phyloP scores from a whole-genome alignment of 2,329 filamentous ascomycete genomes.

The Colletotrichum incanum region DNA sequence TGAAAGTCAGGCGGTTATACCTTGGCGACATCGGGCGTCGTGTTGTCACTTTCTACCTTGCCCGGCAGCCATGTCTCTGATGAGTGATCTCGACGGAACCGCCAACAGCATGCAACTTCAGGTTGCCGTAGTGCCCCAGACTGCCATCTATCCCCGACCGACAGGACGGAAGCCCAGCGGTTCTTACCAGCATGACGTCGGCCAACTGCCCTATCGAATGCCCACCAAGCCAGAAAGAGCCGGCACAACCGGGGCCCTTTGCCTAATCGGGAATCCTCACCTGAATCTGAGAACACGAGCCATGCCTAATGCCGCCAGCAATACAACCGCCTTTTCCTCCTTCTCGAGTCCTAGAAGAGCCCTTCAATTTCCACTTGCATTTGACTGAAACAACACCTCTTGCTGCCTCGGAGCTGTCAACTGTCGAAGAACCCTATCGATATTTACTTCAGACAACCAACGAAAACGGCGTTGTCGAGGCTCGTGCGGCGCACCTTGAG shows the following conservation, averaged over 20 bases:
- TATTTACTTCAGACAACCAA: constrained; percentile 20
- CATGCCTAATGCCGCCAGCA: constrained; percentile 32
- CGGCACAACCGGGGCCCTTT: constrained; percentile 21
- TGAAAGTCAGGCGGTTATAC: background rate
- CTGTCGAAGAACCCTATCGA: constrained; percentile 6
- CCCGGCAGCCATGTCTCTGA: constrained; percentile 2
- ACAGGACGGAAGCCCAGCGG: constrained; percentile 1
- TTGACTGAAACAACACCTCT: constrained; percentile 32
- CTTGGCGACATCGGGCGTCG: background rate
- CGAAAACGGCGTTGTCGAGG: constrained; percentile 9
- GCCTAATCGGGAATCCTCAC: constrained; percentile 43
- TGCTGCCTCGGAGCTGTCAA: constrained; percentile 12
- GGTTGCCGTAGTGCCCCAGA: constrained; percentile 19
- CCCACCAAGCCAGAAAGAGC: constrained; percentile 35
- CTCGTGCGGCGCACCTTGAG: constrained; percentile 16
- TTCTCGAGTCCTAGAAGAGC: constrained; percentile 5
- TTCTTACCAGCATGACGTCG: constrained; percentile 25
- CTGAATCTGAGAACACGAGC: constrained; percentile 47
- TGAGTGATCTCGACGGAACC: background rate
- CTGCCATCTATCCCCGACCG: constrained; percentile 29
- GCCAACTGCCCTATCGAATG: constrained; percentile 19
- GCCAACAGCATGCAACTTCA: constrained; percentile 14
- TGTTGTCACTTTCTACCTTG: background rate
- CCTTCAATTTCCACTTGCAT: constrained; percentile 40
- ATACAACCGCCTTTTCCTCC: constrained; percentile 19